Percentiles rank a stretch among this genome's conserved stretches.
phyloP scores from a whole-genome alignment of 805 yeast species.

The Kodamaea hsintzibuensis region DNA sequence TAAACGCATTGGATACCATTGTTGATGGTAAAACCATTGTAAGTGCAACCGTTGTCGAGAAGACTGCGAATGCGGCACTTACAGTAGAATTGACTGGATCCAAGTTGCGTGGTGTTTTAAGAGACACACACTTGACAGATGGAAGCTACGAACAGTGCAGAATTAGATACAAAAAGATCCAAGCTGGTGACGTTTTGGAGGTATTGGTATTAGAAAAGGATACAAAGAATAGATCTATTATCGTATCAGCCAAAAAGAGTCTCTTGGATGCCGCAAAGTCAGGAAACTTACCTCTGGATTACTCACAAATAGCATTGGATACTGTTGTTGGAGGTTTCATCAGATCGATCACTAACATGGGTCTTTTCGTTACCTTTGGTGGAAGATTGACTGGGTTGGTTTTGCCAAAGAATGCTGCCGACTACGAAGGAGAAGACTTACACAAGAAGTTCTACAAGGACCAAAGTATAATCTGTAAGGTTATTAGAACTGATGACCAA shows the following conservation, averaged over 20 bases:
- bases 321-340: conserved; percentile 68
- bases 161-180: conserved; percentile 58
- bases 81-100: conserved; percentile 57
- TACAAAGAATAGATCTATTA: conserved; percentile 56
- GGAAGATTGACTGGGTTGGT: conserved; percentile 81
- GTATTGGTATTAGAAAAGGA: conserved; percentile 71
- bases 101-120: conserved; percentile 65
- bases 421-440: conserved; percentile 45
- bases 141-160: conserved; percentile 73
- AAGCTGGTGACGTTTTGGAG: conserved; percentile 62
- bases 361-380: conserved; percentile 82
- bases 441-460: conserved; percentile 54
- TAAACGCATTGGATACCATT: conserved; percentile 45
- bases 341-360: conserved; percentile 73
- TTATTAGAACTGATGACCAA: conserved; percentile 66
- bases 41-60: conserved; percentile 65
- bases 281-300: conserved; percentile 54
- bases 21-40: conserved; percentile 64
- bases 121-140: conserved; percentile 75
- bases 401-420: conserved; percentile 65
- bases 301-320: conserved; percentile 56
- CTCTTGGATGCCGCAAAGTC: conserved; percentile 63
- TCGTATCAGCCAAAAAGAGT: conserved; percentile 63
- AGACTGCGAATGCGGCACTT: conserved; percentile 68
- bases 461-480: conserved; percentile 72